A percentile compares a stretch with the other conserved stretches of the same genome.
phyloP scores from a whole-genome alignment of 805 yeast species.

The Monosporozyma yasuniensis region DNA sequence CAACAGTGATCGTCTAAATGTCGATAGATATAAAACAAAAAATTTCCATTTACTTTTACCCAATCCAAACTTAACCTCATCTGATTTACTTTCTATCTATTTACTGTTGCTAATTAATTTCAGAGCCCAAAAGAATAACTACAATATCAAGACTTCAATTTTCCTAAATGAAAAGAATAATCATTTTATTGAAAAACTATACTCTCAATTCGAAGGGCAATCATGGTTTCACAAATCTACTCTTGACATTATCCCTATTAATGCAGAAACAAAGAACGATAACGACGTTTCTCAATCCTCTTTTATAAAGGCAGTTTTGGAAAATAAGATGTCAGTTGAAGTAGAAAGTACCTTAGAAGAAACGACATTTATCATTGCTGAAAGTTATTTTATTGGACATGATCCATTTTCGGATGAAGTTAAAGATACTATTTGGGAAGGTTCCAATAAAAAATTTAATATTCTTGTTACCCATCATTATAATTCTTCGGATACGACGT shows the following conservation, averaged over 20 bases:
- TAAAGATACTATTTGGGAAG: constrained; percentile 14
- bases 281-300: constrained; percentile 1
- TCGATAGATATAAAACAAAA: constrained; percentile 17
- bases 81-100: constrained; percentile 25
- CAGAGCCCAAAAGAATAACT: constrained; percentile 9
- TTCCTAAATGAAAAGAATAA: constrained; percentile 16
- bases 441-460: constrained; percentile 20
- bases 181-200: constrained; percentile 12
- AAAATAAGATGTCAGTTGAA: constrained; percentile 6
- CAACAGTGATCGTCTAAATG: constrained; percentile 15
- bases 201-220: constrained; percentile 10
- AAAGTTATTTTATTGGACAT: constrained; percentile 11
- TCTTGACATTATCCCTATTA: constrained; percentile 10
- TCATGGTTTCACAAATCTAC: constrained; percentile 14
- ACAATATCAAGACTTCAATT: constrained; percentile 11
- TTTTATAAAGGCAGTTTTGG: constrained; percentile 17
- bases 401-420: constrained; percentile 20
- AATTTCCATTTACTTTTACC: constrained; percentile 18
- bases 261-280: constrained; percentile 6
- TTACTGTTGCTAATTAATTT: constrained; percentile 17
- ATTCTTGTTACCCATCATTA: constrained; percentile 18
- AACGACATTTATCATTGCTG: constrained; percentile 23
- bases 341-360: constrained; percentile 16
- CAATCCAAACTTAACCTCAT: constrained; percentile 19
- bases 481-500: neutral